Base-by-base conservation (phyloP, 805 yeast species). In the Candida arabinofermentans region DNA sequence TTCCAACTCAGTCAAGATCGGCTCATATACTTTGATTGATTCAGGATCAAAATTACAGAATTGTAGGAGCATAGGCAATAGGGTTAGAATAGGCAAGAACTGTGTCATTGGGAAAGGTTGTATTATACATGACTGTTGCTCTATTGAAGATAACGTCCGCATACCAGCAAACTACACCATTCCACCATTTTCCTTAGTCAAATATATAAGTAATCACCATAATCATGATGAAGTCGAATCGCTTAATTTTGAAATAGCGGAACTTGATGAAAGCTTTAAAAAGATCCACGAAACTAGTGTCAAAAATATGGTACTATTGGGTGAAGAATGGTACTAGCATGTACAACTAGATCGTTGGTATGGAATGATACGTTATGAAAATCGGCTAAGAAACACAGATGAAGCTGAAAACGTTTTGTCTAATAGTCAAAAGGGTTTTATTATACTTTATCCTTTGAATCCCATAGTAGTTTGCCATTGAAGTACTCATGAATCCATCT, bases 101-200 rank as follows among this genome's bases (percentile, higher is more conserved):
- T 74, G 79, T 43, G 40, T 45, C 0, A 45, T 78, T 13, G 65
- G 58, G 1, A 58, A 64, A 31, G 50, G 62, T 19, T 60, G 70
- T 8, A 61, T 70, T 1, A 57, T 79, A 12, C 69, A 75, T 50
- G 85, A 78, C 38, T 74, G 81, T 51, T 74, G 79, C 41, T 46
- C 74, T 3, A 62, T 79, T 3, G 65, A 67, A 18, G 59, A 65
- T 37, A 68, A 67, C 12, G 64, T 74, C 0, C 44, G 49, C 2
- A 47, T 79, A 2, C 78, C 79, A 0, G 59, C 66, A 2, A 64
- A 62, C 13, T 57, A 57, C 43, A 68, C 71, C 19, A 63, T 77
- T n/a, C 80, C 83, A 3, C 77, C 82, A 0, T 77, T 69, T 47
- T 66, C 75, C 27, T 58, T 66, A 23, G 81, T 76, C 14, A 42